A percentile compares a stretch with the other conserved stretches of the same genome.
phyloP scores from a whole-genome alignment of 192 early-diverging fungal genomes.

The Bifiguratus adelaidae region DNA sequence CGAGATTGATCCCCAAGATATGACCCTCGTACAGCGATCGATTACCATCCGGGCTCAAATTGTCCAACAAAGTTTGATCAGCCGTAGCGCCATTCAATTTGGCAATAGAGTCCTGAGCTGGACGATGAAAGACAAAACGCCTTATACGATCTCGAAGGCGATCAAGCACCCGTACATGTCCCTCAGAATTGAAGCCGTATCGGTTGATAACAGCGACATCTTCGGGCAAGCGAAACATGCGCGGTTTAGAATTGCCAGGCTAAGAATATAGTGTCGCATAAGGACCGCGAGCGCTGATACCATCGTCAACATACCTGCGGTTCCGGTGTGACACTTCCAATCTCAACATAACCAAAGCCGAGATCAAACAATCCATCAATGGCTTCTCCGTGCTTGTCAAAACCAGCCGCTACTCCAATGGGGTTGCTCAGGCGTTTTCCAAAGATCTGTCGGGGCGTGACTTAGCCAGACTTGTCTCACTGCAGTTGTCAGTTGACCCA shows the following conservation, averaged over 20 bases:
- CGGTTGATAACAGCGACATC: constrained; percentile 79
- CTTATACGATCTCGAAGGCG: constrained; percentile 66
- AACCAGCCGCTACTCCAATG: constrained; percentile 81
- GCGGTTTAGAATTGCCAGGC: constrained; percentile 76
- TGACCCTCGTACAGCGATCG: constrained; percentile 44
- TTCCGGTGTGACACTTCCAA: constrained; percentile 78
- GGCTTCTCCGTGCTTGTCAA: constrained; percentile 86
- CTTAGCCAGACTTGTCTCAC: neutral
- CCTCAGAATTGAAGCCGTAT: constrained; percentile 84
- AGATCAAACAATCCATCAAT: constrained; percentile 73
- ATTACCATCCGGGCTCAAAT: constrained; percentile 18
- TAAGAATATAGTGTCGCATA: constrained; percentile 4
- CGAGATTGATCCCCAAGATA: constrained; percentile 78
- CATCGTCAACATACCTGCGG: constrained; percentile 48
- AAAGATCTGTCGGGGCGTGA: constrained; percentile 38
- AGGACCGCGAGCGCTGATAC: neutral
- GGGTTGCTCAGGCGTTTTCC: constrained; percentile 68
- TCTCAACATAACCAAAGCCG: constrained; percentile 86
- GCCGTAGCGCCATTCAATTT: constrained; percentile 9
- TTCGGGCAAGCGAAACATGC: constrained; percentile 71
- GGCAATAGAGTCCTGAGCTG: constrained; percentile 37
- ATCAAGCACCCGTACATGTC: constrained; percentile 44
- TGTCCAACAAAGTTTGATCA: neutral
- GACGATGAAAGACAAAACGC: constrained; percentile 32
- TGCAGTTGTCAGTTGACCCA: constrained; percentile 9